Conservation (phyloP, 1,284 basidiomycete species). For the Xerocomus cyaneibrunnescens region DNA sequence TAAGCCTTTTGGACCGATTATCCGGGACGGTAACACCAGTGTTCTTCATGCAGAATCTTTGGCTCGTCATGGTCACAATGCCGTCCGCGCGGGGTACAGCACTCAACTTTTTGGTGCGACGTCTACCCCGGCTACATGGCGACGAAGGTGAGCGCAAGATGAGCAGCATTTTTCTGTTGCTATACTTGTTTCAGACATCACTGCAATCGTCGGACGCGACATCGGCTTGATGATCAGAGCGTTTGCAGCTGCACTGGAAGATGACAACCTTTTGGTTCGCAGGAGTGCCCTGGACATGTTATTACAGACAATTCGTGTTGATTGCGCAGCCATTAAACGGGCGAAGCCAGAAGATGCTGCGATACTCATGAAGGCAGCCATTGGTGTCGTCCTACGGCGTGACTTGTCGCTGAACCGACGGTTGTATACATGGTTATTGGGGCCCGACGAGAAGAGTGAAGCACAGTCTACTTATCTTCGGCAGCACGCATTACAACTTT, state of each 20-base stretch:
- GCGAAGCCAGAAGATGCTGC: slow-evolving; percentile 65
- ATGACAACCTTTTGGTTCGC: slow-evolving; percentile 86
- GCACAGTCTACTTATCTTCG: slow-evolving; percentile 72
- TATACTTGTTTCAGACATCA: slow-evolving; percentile 54
- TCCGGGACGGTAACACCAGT: slow-evolving; percentile 79
- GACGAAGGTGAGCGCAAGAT: slow-evolving; percentile 57
- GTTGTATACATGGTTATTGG: slow-evolving; percentile 92
- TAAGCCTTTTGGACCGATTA: slow-evolving; percentile 78
- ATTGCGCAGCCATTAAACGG: slow-evolving; percentile 67
- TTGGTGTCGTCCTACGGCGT: slow-evolving; percentile 83
- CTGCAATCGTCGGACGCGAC: slow-evolving; percentile 76
- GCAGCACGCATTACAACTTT: slow-evolving; percentile 64
- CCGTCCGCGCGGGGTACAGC: slow-evolving; percentile 84
- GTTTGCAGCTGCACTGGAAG: slow-evolving; percentile 85
- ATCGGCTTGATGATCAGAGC: slow-evolving; percentile 92
- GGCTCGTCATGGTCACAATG: slow-evolving; percentile 92
- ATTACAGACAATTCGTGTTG: slow-evolving; percentile 68
- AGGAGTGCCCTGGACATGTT: slow-evolving; percentile 81
- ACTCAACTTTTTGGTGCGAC: slow-evolving; percentile 82
- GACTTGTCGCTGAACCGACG: slow-evolving; percentile 93
- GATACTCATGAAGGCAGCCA: slow-evolving; percentile 78
- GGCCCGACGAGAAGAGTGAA: slow-evolving; percentile 74
- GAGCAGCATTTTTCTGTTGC: neutral
- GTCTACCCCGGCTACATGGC: slow-evolving; percentile 67
- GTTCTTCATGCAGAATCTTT: slow-evolving; percentile 95